Base-by-base conservation (phyloP, 1,284 basidiomycete genomes). In the Paramarasmius palmivorus region DNA sequence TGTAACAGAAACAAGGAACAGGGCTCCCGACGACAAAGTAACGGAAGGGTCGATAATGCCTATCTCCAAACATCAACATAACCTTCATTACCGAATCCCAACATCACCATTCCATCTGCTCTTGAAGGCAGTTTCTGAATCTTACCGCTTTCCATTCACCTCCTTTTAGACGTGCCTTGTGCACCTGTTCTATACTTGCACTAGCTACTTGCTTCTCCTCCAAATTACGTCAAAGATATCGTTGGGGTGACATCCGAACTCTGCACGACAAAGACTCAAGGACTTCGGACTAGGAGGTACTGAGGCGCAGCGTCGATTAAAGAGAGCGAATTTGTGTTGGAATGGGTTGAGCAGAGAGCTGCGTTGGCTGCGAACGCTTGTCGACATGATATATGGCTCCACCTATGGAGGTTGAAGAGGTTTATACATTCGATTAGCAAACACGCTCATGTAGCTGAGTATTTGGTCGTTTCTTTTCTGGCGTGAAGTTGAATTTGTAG, bases 351-450 rank as follows among this genome's bases (percentile, higher is more conserved):
- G 93, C 4, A 96, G 78, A 95, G 68, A 0, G 88, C 88, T 1
- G 92, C 86, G 69, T 95, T 95, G 12, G 91, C 85, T 7, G 88
- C 92, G 42, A 93, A 83, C 7, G 89, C 88, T 67, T 90, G 88
- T 3, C 87, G 95, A 88, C 69, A 95, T 96, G 64, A 95, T 91
- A 68, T 95, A 95, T n/a, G 8, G 95, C 73, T 2, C 93, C 93
- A 15, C 90, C 88, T 67, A 95, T 95, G 19, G 77, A 77, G 2
- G 84, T 88, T 59, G 93, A 83, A 45, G n/a, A n/a, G 93, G 76
- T 65, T 86, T 73, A 59, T 85, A 86, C 42, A 96, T 73, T 46
- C 91, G 74, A n/a, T 84, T 73, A 0, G 92, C 92, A 9, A n/a
- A 94, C 91, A 42, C 93, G 82, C 57, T 88, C 82, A 59, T 96